These are phyloP conservation scores for Luvunga scandens DNA, from an alignment of 345 rosid genomes.

Conservation along the genomic window DNA sequence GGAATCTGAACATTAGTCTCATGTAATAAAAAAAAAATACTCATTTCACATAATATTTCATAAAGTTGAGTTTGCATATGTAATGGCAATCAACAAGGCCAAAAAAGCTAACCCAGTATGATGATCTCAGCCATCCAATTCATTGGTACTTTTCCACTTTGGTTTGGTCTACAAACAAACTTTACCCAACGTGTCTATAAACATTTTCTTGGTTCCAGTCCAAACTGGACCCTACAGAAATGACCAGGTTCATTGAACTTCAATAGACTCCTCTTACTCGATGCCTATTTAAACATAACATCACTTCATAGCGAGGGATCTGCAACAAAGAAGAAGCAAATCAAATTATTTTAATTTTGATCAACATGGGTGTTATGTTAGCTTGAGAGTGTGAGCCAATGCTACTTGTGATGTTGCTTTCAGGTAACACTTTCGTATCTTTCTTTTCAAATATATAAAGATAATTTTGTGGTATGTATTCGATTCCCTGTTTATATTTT, in stretches of 20 bases:
- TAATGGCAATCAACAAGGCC: no score
- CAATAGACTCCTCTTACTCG: neutral
- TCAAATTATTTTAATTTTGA: no score
- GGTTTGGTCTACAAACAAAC: neutral
- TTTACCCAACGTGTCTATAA: no score
- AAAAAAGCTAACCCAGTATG: no score
- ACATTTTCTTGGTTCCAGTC: neutral
- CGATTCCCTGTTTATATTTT: no score
- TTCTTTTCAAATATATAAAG: neutral
- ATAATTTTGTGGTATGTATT: no score
- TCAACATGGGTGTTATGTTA: neutral
- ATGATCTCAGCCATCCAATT: neutral
- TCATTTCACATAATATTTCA: no score
- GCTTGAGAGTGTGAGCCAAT: no score
- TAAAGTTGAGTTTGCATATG: no score
- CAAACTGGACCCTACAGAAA: neutral
- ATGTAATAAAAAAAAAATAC: no score
- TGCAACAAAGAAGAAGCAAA: no score
- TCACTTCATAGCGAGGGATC: neutral
- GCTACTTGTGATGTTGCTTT: neutral
- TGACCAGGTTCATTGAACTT: constrained; percentile 42
- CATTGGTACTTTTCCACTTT: neutral
- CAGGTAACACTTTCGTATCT: neutral
- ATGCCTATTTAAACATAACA: constrained; percentile 7
- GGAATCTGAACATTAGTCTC: no score